Percentiles rank a stretch among this genome's conserved stretches.
Conservation (phyloP, 1,284 basidiomycete genomes). For the Apiotrichum akiyoshidainum region DNA sequence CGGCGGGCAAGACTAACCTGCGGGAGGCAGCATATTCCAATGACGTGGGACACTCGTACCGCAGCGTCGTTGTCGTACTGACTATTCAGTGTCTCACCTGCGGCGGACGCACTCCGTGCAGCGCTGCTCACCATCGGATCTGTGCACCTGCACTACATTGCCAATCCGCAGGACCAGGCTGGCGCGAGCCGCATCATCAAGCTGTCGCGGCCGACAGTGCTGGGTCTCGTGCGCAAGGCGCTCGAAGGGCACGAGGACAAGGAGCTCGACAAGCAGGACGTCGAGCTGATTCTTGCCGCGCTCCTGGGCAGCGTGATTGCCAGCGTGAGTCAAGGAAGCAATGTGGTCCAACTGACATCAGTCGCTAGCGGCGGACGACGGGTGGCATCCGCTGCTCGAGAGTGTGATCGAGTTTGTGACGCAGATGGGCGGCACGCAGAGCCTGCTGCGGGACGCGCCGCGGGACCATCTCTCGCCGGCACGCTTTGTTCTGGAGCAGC, state of each 20-base stretch:
- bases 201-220: constrained; percentile 26
- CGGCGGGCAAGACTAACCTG: too few relatives aligned
- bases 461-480: constrained; percentile 28
- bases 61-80: neutral
- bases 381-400: constrained; percentile 40
- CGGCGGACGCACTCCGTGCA: constrained; percentile 36
- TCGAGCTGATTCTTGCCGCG: constrained; percentile 36
- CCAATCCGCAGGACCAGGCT: constrained; percentile 26
- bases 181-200: constrained; percentile 30
- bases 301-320: constrained; percentile 38
- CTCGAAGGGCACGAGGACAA: constrained; percentile 21
- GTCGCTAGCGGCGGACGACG: constrained; percentile 38
- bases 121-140: constrained; percentile 39
- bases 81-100: constrained; percentile 22
- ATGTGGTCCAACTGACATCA: constrained; percentile 5
- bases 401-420: constrained; percentile 32
- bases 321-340: constrained; percentile 37
- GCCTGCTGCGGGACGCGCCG: constrained; percentile 29
- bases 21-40: too few relatives aligned
- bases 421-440: constrained; percentile 36
- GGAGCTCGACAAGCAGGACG: constrained; percentile 25
- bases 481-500: constrained; percentile 44
- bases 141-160: constrained; percentile 37
- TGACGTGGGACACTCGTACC: too few relatives aligned
- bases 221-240: constrained; percentile 25